A percentile compares a stretch with the other conserved stretches of the same genome.
Evolutionary conservation across 1,284 basidiomycete genomes (phyloP).

Genomic region (Cryptococcus hybrid): DNA sequence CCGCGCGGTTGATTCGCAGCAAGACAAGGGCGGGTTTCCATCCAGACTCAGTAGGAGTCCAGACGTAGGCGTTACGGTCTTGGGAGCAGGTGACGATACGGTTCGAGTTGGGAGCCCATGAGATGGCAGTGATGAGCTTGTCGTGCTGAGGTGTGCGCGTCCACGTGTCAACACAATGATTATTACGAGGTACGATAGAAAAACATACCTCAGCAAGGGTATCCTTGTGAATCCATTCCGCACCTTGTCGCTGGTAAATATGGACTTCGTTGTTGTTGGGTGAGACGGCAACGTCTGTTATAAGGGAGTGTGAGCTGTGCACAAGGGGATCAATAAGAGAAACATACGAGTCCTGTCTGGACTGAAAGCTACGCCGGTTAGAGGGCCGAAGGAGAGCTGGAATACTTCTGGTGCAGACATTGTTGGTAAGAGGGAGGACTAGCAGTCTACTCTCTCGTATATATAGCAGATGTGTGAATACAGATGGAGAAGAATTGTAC

Average conservation of each 20-base stretch:
- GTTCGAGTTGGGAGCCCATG: slow-evolving; percentile 97
- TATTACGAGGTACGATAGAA: neutral
- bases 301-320: slow-evolving; percentile 2
- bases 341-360: slow-evolving; percentile 73
- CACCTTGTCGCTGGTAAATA: slow-evolving; percentile 68
- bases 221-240: slow-evolving; percentile 71
- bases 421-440: slow-evolving; percentile 34
- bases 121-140: slow-evolving; percentile 96
- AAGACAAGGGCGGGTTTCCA: slow-evolving; percentile 99
- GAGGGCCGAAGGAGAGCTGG: slow-evolving; percentile 73
- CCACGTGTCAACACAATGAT: neutral
- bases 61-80: slow-evolving; percentile 98
- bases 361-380: slow-evolving; percentile 91
- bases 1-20: slow-evolving; percentile 91
- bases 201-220: slow-evolving; percentile 76
- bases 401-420: slow-evolving; percentile 77
- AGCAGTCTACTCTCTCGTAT: slow-evolving; percentile 26
- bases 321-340: neutral
- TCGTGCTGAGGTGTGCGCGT: slow-evolving; percentile 69
- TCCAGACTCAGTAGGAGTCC: slow-evolving; percentile 76
- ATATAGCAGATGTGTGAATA: neutral
- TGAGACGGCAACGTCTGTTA: slow-evolving; percentile 81
- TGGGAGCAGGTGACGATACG: slow-evolving; percentile 98
- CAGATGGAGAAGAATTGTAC: neutral
- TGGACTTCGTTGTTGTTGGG: slow-evolving; percentile 87